These are phyloP conservation scores for Diaporthe sp. DNA, from an alignment of 2,329 filamentous ascomycete species.

Conservation along the genomic window DNA sequence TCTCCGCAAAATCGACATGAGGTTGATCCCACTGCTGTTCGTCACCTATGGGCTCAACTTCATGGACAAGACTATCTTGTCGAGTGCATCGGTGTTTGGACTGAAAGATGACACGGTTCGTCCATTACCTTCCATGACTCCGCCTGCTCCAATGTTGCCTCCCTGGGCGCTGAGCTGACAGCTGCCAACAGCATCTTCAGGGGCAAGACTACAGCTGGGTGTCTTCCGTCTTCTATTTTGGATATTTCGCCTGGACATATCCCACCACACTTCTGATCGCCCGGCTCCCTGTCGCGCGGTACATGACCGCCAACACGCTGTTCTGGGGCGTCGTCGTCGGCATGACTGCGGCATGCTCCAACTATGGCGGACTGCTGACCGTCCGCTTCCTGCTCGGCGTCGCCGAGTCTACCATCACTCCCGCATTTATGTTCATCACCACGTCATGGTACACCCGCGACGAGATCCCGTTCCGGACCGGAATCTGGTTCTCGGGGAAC, in stretches of 20 bases:
- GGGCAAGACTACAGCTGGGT: constrained; percentile 59
- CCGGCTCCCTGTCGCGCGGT: constrained; percentile 58
- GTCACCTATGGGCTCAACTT: constrained; percentile 69
- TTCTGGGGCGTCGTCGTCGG: constrained; percentile 62
- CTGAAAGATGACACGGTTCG: constrained; percentile 57
- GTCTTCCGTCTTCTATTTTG: constrained; percentile 57
- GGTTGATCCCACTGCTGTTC: constrained; percentile 66
- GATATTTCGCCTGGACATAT: constrained; percentile 51
- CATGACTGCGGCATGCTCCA: constrained; percentile 56
- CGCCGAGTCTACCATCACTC: constrained; percentile 65
- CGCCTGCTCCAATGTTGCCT: constrained; percentile 20
- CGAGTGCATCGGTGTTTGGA: constrained; percentile 66
- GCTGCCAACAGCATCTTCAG: constrained; percentile 42
- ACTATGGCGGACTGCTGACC: constrained; percentile 60
- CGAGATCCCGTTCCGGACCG: constrained; percentile 64
- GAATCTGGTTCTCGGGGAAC: constrained; percentile 67
- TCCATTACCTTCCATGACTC: background rate
- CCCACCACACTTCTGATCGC: constrained; percentile 57
- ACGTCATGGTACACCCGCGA: constrained; percentile 67
- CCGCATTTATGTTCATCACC: constrained; percentile 66
- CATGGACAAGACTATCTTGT: constrained; percentile 69
- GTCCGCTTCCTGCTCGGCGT: constrained; percentile 65
- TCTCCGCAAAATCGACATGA: constrained; percentile 65
- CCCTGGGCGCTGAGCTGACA: background rate
- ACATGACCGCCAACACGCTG: constrained; percentile 57